Conservation (phyloP, 1,284 basidiomycete species). For the Pholiota adiposa region DNA sequence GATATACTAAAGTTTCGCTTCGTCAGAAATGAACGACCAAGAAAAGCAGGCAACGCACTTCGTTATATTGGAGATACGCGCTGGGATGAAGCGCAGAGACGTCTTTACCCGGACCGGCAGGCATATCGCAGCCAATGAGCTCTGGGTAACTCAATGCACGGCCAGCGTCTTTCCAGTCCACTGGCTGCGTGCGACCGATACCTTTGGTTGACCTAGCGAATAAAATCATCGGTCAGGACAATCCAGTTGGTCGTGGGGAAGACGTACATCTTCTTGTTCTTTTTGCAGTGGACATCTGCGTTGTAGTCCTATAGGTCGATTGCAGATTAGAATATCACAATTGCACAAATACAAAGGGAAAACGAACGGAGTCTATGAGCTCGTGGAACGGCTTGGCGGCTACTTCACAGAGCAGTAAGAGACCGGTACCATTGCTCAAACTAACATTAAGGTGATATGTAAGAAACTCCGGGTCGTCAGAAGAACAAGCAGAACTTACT, state of each 20-base stretch:
- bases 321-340: too few species aligned
- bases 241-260: neutral
- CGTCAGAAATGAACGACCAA: neutral
- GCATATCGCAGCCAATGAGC: conserved; percentile 14
- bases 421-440: conserved; percentile 9
- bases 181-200: conserved; percentile 11
- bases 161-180: conserved; percentile 16
- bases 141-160: conserved; percentile 6
- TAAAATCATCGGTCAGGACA: neutral
- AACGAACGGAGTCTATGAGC: conserved; percentile 1
- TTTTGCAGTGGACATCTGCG: conserved; percentile 10
- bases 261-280: conserved; percentile 7
- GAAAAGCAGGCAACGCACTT: conserved; percentile 1
- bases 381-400: conserved; percentile 12
- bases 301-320: conserved; percentile 4
- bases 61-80: conserved; percentile 14
- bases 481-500: neutral
- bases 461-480: neutral
- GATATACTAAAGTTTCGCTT: conserved; percentile 15
- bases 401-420: conserved; percentile 11
- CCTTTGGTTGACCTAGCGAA: conserved; percentile 13
- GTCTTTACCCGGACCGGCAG: conserved; percentile 14
- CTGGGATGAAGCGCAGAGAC: neutral
- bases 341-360: neutral
- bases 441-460: neutral